Evolutionary conservation across 768 basidiomycete species (phyloP).

Genomic region (Amanita thiersii): DNA sequence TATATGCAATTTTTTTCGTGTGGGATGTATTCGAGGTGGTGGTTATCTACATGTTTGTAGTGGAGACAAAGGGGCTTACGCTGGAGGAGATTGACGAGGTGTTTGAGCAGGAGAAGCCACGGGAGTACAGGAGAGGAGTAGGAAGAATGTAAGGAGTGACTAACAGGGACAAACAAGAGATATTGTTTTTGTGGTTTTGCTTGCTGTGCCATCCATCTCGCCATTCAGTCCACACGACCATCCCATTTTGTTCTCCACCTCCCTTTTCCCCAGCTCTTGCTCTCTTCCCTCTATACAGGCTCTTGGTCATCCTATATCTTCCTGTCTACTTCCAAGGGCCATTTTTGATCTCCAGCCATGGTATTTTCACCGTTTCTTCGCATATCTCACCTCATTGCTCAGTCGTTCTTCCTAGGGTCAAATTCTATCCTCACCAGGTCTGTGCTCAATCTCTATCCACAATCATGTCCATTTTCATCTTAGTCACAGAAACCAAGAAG

Average conservation of each 20-base stretch:
- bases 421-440: conserved; percentile 77
- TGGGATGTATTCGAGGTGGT: conserved; percentile 42
- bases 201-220: not conserved
- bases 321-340: not conserved
- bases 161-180: conserved; percentile 7
- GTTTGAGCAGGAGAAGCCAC: conserved; percentile 34
- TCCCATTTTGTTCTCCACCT: no score
- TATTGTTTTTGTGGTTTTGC: not conserved
- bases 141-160: not conserved
- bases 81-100: conserved; percentile 44
- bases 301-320: not conserved
- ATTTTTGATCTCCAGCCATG: conserved; percentile 19
- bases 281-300: not conserved
- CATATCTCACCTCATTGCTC: conserved; percentile 5
- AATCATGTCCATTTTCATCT: conserved; percentile 11
- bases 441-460: conserved; percentile 16
- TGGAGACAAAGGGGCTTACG: conserved; percentile 44
- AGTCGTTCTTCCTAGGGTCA: conserved; percentile 52
- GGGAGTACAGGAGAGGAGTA: conserved; percentile 29
- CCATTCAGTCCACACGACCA: conserved; percentile 7
- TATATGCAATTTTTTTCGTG: conserved; percentile 40
- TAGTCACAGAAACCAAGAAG: conserved; percentile 67
- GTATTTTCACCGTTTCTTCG: conserved; percentile 18
- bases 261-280: not conserved
- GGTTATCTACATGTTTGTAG: conserved; percentile 38